phyloP scores from a whole-genome alignment of 306 rosid genomes.

The Sindora glabra region DNA sequence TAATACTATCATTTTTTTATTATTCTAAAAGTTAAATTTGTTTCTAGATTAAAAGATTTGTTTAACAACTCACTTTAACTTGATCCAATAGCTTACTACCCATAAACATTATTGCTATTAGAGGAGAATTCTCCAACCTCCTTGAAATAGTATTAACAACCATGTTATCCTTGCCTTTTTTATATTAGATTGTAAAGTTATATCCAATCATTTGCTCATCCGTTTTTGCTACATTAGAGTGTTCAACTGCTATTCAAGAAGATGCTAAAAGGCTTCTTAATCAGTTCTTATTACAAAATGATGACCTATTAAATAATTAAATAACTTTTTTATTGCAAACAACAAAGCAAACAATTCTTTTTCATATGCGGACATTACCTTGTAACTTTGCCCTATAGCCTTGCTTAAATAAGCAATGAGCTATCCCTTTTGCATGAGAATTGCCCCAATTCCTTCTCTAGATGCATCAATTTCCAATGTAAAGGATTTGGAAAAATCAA shows the following conservation, averaged over 20 bases:
- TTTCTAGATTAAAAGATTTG: too few species aligned
- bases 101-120: too few species aligned
- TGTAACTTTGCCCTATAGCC: background rate
- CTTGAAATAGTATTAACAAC: background rate
- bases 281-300: background rate
- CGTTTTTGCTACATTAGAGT: background rate
- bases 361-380: background rate
- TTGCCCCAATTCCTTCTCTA: background rate
- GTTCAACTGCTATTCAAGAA: background rate
- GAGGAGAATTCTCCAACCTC: too few species aligned
- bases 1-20: too few species aligned
- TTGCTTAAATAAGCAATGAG: background rate
- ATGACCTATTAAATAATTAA: background rate
- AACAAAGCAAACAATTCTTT: background rate
- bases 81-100: too few species aligned
- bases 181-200: background rate
- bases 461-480: background rate
- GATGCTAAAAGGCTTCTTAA: background rate
- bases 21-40: too few species aligned
- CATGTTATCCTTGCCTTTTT: background rate
- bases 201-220: background rate
- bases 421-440: background rate
- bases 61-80: too few species aligned
- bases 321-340: too few species aligned
- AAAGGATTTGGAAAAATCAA: background rate